Evolutionary conservation across 2,329 filamentous ascomycete species (phyloP).

Genomic region (Microdochium paspali): DNA sequence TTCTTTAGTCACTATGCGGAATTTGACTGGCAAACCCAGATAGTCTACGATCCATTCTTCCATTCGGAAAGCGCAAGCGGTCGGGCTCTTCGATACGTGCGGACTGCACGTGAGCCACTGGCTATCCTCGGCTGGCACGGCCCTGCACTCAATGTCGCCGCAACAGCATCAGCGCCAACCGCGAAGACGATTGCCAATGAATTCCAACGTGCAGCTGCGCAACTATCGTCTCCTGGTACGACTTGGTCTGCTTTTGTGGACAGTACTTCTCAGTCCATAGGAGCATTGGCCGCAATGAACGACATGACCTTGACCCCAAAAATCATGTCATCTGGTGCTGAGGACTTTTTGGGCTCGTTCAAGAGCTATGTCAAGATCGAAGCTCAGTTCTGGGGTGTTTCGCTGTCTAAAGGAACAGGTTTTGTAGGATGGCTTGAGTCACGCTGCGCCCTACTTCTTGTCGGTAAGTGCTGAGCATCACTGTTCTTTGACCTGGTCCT

Average conservation of each 20-base stretch:
- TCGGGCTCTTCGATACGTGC: constrained; percentile 37
- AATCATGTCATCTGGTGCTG: constrained; percentile 14
- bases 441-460: constrained; percentile 45
- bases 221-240: constrained; percentile 24
- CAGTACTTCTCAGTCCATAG: constrained; percentile 3
- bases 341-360: constrained; percentile 41
- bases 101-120: constrained; percentile 49
- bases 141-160: constrained; percentile 50
- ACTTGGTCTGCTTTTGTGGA: constrained; percentile 35
- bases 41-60: constrained; percentile 53
- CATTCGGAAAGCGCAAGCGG: constrained; percentile 18
- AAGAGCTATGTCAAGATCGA: constrained; percentile 51
- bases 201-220: constrained; percentile 32
- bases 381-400: constrained; percentile 56
- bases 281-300: no score
- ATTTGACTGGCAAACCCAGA: constrained; percentile 47
- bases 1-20: constrained; percentile 56
- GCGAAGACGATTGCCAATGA: constrained; percentile 41
- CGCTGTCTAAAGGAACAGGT: constrained; percentile 39
- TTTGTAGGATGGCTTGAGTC: constrained; percentile 58
- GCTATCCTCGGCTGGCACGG: constrained; percentile 54
- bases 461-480: constrained; percentile 32
- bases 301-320: no score
- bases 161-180: constrained; percentile 42
- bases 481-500: no score